These are phyloP conservation scores for Lenzites betulinus DNA, from an alignment of 768 basidiomycete genomes.

Conservation along the genomic window DNA sequence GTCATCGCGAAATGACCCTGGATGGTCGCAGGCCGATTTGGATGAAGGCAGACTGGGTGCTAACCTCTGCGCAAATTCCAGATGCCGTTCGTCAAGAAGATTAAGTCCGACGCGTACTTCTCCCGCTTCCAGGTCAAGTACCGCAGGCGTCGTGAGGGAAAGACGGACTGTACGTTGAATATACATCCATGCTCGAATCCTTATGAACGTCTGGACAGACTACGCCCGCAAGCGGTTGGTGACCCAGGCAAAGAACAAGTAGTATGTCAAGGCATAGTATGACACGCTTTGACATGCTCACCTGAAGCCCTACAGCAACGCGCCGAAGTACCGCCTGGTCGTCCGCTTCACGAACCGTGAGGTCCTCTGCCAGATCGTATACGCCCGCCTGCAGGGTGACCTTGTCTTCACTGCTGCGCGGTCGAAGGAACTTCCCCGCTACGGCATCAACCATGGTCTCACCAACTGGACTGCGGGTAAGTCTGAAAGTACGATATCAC, in stretches of 20 bases:
- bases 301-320: constrained; percentile 56
- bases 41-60: constrained; percentile 32
- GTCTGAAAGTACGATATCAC: constrained; percentile 16
- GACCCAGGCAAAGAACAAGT: constrained; percentile 99
- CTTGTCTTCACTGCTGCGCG: constrained; percentile 87
- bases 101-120: constrained; percentile 98
- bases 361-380: constrained; percentile 93
- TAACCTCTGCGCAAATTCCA: constrained; percentile 25
- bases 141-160: constrained; percentile 95
- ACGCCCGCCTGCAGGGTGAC: constrained; percentile 97
- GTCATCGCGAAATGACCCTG: constrained; percentile 26
- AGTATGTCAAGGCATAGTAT: constrained; percentile 48
- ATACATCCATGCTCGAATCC: background rate
- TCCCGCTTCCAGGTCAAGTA: constrained; percentile 99
- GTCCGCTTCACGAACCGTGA: constrained; percentile 99
- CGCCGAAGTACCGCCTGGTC: constrained; percentile 97
- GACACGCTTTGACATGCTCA: background rate
- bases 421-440: constrained; percentile 90
- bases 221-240: constrained; percentile 97
- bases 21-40: constrained; percentile 30
- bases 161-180: constrained; percentile 80
- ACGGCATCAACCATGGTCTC: constrained; percentile 97
- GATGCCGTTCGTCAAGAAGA: constrained; percentile 98
- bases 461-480: constrained; percentile 98
- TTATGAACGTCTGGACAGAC: constrained; percentile 50